Evolutionary conservation across 352 stramenopile genomes (phyloP), one percentile per base, ranked within the genome.

Genomic region (Phytophthora hibernalis): DNA sequence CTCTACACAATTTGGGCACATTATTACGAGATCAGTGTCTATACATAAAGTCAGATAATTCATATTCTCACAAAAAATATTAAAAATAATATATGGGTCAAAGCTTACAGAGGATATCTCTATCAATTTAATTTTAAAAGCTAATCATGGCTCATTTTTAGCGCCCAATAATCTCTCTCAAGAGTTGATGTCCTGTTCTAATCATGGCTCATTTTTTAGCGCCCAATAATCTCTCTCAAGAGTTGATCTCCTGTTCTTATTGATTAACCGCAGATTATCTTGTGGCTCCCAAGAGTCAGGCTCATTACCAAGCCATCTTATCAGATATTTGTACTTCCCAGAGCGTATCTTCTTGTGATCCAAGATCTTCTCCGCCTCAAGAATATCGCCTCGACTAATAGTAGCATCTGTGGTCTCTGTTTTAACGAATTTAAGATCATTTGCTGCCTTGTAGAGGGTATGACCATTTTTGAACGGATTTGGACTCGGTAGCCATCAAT

Each of bases 381-480:
- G 53, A 5, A 77, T 66, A 48, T 74, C 35, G 10, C 51, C 55
- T 3, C 28, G 49, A 20, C 65, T 45, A 38, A 68, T 58, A 15
- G 48, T 44, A 33, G 38, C 50, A 31, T 66, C 50, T 24, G 44
- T 68, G 53, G 60, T 18, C 31, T 61, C 31, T 18, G 55, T 52
- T 33, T 65, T 28, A 16, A 77, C 59, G 0, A 64, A 2, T 40
- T 65, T 68, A 0, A 77, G 13, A 24, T 74, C 68, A 20, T 61
- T 65, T 1, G 16, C 28, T 16, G 57, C 9, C 12, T 65, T 72
- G 59, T 67, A 76, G 5, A 72, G 45, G 3, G 54, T 65, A 53
- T 79, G 71, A 22, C 59, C 55, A 53, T 80, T 76, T 33, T 76
- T 21, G 60, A 76, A 4, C 60, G 21, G 43, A 80, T 69, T 43